A percentile compares a stretch with the other conserved stretches of the same genome.
Evolutionary conservation across 2,329 filamentous ascomycete genomes (phyloP).

Genomic region (Paecilomyces fulvus): DNA sequence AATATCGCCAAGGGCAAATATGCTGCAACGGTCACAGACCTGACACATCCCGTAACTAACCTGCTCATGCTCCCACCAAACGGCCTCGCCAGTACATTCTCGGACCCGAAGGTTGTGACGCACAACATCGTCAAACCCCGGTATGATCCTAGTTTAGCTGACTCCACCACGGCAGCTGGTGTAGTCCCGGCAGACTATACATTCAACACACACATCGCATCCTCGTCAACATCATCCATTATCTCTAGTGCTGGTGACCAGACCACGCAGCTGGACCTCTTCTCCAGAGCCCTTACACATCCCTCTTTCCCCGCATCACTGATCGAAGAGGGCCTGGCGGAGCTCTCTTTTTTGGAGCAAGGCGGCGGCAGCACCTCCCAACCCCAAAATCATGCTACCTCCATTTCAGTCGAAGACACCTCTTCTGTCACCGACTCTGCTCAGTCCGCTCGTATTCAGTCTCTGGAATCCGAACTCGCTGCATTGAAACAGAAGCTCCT

Average conservation of each 20-base stretch:
- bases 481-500: constrained; percentile 30
- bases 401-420: not conserved
- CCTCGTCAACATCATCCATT: constrained; percentile 7
- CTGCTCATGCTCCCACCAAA: constrained; percentile 61
- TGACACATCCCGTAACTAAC: constrained; percentile 78
- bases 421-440: constrained; percentile 4
- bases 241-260: constrained; percentile 2
- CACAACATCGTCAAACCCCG: constrained; percentile 68
- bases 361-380: not conserved
- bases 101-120: constrained; percentile 41
- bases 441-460: constrained; percentile 18
- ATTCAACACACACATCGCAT: constrained; percentile 31
- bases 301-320: constrained; percentile 29
- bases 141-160: constrained; percentile 32
- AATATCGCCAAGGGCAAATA: constrained; percentile 64
- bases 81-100: constrained; percentile 32
- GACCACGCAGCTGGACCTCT: constrained; percentile 13
- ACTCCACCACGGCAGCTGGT: constrained; percentile 24
- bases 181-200: constrained; percentile 36
- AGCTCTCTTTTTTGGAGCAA: constrained; percentile 23
- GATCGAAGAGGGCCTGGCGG: constrained; percentile 33
- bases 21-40: constrained; percentile 56
- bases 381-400: not conserved
- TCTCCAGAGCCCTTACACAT: constrained; percentile 30
- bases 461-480: constrained; percentile 32